These are phyloP conservation scores for Neocallimastix lanati DNA, from an alignment of 192 early-diverging fungal genomes.

Conservation along the genomic window DNA sequence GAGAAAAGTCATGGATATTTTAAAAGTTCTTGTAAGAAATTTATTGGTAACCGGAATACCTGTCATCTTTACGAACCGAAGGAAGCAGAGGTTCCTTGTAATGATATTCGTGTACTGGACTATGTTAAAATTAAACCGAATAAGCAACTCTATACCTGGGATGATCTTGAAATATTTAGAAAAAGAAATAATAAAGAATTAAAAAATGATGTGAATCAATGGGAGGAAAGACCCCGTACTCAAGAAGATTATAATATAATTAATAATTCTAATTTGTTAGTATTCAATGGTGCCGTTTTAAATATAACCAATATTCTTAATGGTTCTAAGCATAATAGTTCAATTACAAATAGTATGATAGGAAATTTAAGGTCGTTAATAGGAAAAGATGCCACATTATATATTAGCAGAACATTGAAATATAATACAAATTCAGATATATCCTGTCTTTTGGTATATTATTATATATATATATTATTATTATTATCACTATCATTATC, in stretches of 20 bases:
- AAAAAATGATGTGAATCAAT: too few species aligned
- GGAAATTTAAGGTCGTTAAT: neutral
- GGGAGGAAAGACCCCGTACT: neutral
- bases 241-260: neutral
- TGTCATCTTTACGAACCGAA: neutral
- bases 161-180: neutral
- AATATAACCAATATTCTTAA: neutral
- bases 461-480: neutral
- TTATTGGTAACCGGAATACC: too few species aligned
- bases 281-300: neutral
- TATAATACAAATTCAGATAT: neutral
- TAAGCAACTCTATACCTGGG: neutral
- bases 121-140: neutral
- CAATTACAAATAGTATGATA: neutral
- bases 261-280: neutral
- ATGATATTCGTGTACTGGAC: neutral
- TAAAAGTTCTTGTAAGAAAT: too few species aligned
- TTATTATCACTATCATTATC: too few species aligned
- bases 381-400: neutral
- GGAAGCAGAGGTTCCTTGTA: neutral
- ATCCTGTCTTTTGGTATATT: neutral
- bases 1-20: too few species aligned
- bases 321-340: neutral
- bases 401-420: neutral
- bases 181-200: neutral